These are phyloP conservation scores for Physaria fendleri DNA, from an alignment of 345 rosid species.

Conservation along the genomic window DNA sequence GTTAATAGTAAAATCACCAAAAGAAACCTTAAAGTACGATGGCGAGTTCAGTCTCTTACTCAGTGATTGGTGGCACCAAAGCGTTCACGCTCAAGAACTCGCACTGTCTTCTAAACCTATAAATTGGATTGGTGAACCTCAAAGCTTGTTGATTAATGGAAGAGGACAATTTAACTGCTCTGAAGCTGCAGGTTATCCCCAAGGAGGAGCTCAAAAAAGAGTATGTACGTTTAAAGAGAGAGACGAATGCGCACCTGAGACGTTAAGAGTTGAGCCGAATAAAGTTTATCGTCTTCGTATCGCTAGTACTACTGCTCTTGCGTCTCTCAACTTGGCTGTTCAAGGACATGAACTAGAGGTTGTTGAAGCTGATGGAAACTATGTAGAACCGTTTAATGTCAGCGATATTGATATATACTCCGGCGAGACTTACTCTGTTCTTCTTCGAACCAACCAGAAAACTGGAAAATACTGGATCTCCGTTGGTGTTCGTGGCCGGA, in stretches of 20 bases:
- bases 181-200: constrained; percentile 32
- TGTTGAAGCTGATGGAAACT: constrained; percentile 92
- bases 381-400: constrained; percentile 50
- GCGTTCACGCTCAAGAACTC: constrained; percentile 51
- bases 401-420: constrained; percentile 59
- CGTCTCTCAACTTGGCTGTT: constrained; percentile 67
- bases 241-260: constrained; percentile 62
- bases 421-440: constrained; percentile 76
- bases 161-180: constrained; percentile 84
- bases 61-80: constrained; percentile 85
- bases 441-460: constrained; percentile 44
- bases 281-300: constrained; percentile 62
- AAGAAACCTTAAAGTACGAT: constrained; percentile 53
- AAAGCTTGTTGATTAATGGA: constrained; percentile 58
- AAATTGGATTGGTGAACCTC: constrained; percentile 75
- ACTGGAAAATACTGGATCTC: constrained; percentile 48
- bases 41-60: constrained; percentile 51
- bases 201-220: too few relatives aligned
- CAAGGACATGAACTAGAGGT: constrained; percentile 52
- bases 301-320: constrained; percentile 66
- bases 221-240: constrained; percentile 41
- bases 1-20: constrained; percentile 51
- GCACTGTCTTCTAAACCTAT: constrained; percentile 57
- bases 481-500: constrained; percentile 55
- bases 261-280: constrained; percentile 41